Percentiles rank a stretch among this genome's conserved stretches.
Evolutionary conservation across 2,329 filamentous ascomycete species (phyloP).

Genomic region (Epicoccum nigrum): DNA sequence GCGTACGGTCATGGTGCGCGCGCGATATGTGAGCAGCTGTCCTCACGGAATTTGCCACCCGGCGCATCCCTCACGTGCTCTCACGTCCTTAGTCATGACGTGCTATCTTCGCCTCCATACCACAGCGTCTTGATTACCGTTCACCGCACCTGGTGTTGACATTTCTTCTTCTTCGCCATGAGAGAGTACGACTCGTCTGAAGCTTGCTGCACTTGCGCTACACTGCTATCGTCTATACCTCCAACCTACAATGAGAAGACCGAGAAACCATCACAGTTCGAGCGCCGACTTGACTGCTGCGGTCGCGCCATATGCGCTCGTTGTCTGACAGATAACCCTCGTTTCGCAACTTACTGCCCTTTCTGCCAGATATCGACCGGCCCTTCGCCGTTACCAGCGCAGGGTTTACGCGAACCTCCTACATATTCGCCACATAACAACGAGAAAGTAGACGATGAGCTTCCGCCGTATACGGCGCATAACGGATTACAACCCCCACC

Average conservation of each 20-base stretch:
- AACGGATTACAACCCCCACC: conserved; percentile 29
- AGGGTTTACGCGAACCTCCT: conserved; percentile 72
- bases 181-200: conserved; percentile 38
- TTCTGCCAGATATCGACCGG: conserved; percentile 76
- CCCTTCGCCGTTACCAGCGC: conserved; percentile 63
- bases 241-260: conserved; percentile 59
- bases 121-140: conserved; percentile 9
- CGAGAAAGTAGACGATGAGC: conserved; percentile 43
- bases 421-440: conserved; percentile 60
- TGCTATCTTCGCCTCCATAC: conserved; percentile 28
- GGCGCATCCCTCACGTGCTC: conserved; percentile 29
- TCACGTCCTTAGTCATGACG: conserved; percentile 42
- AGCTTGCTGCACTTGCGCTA: conserved; percentile 74
- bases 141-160: conserved; percentile 1
- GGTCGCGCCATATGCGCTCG: conserved; percentile 71
- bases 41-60: conserved; percentile 1
- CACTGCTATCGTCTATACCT: conserved; percentile 62
- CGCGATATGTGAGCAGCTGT: neutral
- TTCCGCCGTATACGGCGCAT: conserved; percentile 53
- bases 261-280: conserved; percentile 66
- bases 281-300: conserved; percentile 72
- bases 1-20: neutral
- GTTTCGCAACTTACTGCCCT: conserved; percentile 71
- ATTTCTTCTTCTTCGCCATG: conserved; percentile 3
- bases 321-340: conserved; percentile 72